Percentiles rank a stretch among this genome's conserved stretches.
Evolutionary conservation across 148 eudicot species (phyloP).

Genomic region (Dysphania ambrosioides): DNA sequence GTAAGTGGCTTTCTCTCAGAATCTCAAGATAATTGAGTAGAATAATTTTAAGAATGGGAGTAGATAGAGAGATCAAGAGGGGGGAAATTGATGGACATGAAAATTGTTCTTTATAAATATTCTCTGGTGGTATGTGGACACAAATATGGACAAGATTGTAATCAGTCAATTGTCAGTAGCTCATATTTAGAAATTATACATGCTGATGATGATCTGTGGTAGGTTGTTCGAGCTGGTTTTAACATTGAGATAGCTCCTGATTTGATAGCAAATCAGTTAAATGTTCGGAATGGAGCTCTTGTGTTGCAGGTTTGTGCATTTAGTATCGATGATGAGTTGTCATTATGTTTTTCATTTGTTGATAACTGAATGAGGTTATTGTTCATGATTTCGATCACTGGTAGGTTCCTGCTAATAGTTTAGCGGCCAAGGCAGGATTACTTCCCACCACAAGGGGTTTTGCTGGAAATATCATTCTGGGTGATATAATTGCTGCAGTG

Average conservation of each 20-base stretch:
- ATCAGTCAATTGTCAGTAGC: neutral
- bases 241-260: constrained; percentile 86
- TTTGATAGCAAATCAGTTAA: constrained; percentile 78
- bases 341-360: neutral
- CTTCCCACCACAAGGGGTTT: constrained; percentile 89
- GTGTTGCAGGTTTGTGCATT: constrained; percentile 54
- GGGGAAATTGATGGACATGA: neutral
- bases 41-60: neutral
- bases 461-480: constrained; percentile 90
- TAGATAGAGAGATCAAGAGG: neutral
- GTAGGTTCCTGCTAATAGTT: constrained; percentile 83
- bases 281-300: constrained; percentile 94
- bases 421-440: constrained; percentile 92
- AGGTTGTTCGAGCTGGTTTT: constrained; percentile 87
- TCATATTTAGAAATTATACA: constrained; percentile 6
- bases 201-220: constrained; percentile 18
- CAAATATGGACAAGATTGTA: neutral
- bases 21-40: neutral
- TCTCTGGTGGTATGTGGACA: neutral
- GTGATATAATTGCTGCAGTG: constrained; percentile 80
- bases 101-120: neutral
- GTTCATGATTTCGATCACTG: neutral
- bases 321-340: neutral
- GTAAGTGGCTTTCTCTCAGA: constrained; percentile 26
- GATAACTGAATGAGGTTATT: neutral